phyloP scores from a whole-genome alignment of 371 early-diverging fungal genomes.

The Mortierella sp. region DNA sequence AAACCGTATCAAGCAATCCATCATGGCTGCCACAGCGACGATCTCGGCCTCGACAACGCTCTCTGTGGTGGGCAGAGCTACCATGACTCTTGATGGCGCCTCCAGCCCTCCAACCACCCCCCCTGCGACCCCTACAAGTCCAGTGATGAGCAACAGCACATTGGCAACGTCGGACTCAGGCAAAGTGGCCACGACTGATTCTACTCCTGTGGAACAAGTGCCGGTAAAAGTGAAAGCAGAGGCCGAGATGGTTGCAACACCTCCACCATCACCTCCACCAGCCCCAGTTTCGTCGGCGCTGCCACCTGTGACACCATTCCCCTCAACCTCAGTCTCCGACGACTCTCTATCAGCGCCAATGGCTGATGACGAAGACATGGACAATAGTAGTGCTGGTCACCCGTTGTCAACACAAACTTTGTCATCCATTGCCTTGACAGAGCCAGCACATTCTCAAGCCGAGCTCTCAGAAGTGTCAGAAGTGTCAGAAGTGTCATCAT shows the following conservation, averaged over 20 bases:
- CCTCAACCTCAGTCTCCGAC: background rate
- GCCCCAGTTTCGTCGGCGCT: conserved; percentile 11
- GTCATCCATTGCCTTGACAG: background rate
- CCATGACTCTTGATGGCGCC: conserved; percentile 47
- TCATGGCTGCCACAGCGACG: conserved; percentile 55
- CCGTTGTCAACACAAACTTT: conserved; percentile 8
- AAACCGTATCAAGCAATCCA: conserved; percentile 1
- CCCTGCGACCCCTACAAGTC: conserved; percentile 20
- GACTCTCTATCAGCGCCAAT: conserved; percentile 8
- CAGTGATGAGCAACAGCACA: conserved; percentile 9
- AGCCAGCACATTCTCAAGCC: no score
- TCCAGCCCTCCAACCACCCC: conserved; percentile 19
- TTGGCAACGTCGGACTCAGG: conserved; percentile 1
- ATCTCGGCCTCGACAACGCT: conserved; percentile 49
- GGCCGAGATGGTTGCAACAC: conserved; percentile 9
- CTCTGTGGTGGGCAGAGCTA: conserved; percentile 53
- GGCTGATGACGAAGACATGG: background rate
- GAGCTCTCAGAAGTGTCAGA: no score
- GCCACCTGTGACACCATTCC: conserved; percentile 13
- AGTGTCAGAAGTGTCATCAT: background rate
- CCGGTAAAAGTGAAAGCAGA: conserved; percentile 1
- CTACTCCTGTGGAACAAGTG: background rate
- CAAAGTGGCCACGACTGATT: background rate
- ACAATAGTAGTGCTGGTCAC: conserved; percentile 22
- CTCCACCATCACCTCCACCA: conserved; percentile 24